Evolutionary conservation across 2,329 filamentous ascomycete species (phyloP).

Genomic region (Aaosphaeria pasadenensis): DNA sequence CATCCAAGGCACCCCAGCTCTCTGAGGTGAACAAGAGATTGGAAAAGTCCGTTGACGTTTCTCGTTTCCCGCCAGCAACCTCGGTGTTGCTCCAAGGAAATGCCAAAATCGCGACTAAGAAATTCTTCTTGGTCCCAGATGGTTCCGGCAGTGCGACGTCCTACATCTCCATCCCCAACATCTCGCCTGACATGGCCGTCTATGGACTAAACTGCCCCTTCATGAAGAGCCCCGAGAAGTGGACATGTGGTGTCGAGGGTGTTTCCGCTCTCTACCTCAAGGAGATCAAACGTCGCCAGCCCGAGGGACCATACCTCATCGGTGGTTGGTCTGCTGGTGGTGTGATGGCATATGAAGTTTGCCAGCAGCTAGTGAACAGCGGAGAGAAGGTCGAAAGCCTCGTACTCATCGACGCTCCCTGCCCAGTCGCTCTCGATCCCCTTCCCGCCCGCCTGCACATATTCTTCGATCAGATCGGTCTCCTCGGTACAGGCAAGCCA

Average conservation of each 20-base stretch:
- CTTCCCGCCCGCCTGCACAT: constrained; percentile 59
- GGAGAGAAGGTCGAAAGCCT: constrained; percentile 51
- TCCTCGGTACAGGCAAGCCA: constrained; percentile 61
- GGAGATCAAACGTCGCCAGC: constrained; percentile 70
- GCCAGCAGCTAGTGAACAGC: constrained; percentile 46
- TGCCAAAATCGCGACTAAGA: constrained; percentile 55
- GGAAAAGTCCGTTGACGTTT: constrained; percentile 38
- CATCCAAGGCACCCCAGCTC: constrained; percentile 36
- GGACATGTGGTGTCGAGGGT: constrained; percentile 63
- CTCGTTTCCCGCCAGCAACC: constrained; percentile 46
- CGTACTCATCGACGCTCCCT: constrained; percentile 53
- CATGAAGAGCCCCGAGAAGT: constrained; percentile 66
- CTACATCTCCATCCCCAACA: constrained; percentile 60
- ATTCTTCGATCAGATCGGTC: constrained; percentile 70
- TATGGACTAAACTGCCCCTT: constrained; percentile 66
- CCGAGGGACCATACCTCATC: constrained; percentile 57
- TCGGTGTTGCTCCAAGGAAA: constrained; percentile 59
- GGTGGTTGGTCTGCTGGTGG: constrained; percentile 57
- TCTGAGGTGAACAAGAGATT: constrained; percentile 50
- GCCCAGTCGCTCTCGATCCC: constrained; percentile 50
- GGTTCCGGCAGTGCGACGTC: constrained; percentile 63
- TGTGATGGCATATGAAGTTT: constrained; percentile 53
- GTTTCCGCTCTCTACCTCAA: constrained; percentile 63
- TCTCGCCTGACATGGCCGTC: constrained; percentile 49
- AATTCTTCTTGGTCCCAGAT: constrained; percentile 53